These are phyloP conservation scores for Didymella pinodella DNA, from an alignment of 2,329 filamentous ascomycete species.

Conservation along the genomic window DNA sequence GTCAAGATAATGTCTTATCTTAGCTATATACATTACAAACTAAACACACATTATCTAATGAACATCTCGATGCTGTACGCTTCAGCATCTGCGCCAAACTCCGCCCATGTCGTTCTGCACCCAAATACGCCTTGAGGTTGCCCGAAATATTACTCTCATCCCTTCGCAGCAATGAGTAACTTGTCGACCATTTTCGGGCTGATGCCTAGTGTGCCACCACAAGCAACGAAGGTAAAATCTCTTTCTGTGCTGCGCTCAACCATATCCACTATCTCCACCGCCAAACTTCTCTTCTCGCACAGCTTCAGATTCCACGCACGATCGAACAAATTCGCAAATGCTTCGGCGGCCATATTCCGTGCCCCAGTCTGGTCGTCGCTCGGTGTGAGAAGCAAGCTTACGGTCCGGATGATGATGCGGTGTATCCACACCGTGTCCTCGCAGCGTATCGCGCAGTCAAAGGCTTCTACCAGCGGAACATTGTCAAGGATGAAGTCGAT, in stretches of 20 bases:
- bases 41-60: too few species aligned
- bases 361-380: constrained; percentile 1
- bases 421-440: constrained; percentile 17
- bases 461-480: constrained; percentile 15
- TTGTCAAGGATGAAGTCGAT: constrained; percentile 21
- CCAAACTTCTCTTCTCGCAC: constrained; percentile 4
- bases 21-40: neutral
- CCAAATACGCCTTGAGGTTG: neutral
- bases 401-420: constrained; percentile 16
- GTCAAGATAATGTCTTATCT: neutral
- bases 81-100: neutral
- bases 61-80: neutral
- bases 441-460: constrained; percentile 17
- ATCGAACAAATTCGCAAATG: constrained; percentile 14
- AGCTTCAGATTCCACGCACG: constrained; percentile 17
- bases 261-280: constrained; percentile 12
- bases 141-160: neutral
- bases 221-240: constrained; percentile 20
- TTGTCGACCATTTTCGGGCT: constrained; percentile 14
- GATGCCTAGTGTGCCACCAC: constrained; percentile 15
- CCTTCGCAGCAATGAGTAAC: constrained; percentile 10
- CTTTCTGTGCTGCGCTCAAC: constrained; percentile 12
- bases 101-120: neutral
- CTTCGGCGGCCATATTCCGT: constrained; percentile 12
- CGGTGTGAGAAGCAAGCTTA: constrained; percentile 7